Evolutionary conservation across 2,329 filamentous ascomycete species (phyloP), one percentile per base, ranked within the genome.

Genomic region (Zymoseptoria pseudotritici): DNA sequence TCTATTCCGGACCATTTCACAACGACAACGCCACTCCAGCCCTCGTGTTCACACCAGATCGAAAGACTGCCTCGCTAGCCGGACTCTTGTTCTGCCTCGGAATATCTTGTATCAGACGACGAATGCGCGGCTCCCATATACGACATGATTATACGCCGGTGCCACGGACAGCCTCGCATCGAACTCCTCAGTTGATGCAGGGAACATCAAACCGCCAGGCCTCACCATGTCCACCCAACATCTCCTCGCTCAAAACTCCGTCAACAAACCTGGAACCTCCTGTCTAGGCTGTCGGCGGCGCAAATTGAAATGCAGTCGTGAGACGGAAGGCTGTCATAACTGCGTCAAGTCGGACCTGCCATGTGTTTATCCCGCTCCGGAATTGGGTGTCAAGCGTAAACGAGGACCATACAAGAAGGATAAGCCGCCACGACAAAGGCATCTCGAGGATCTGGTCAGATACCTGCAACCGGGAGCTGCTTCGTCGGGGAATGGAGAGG

Each of bases 391-490:
- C n/a, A 69, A 67, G 54, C 64, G 66, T 7, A 71, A 71, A 29
- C 66, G 69, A 57, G 69, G 69, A 1, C 68, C 69, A 1, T 71
- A 71, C 60, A 69, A 69, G 60, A 71, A 71, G 54, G 67, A 69
- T 56, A 69, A 68, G 51, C 61, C 63, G 49, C 57, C 65, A 42
- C 65, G 67, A 6, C 65, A 69, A 56, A 64, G 66, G n/a, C 68
- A 71, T 61, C 58, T 68, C 3, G 69, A 69, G 58, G 66, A 70
- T 55, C 57, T 70, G 10, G 64, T 68, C 13, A 65, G 63, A 55
- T 70, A 70, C 55, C 66, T 70, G 3, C 61, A 68, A 54, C 66
- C 68, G 13, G 65, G 61, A 53, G 56, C 50, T 19, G 50, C 52
- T 31, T 29, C 52, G 2, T 53, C 58, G 26, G 57, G 19, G 7